Evolutionary conservation across 2,329 filamentous ascomycete species (phyloP).

Genomic region (Beauveria pseudobassiana): DNA sequence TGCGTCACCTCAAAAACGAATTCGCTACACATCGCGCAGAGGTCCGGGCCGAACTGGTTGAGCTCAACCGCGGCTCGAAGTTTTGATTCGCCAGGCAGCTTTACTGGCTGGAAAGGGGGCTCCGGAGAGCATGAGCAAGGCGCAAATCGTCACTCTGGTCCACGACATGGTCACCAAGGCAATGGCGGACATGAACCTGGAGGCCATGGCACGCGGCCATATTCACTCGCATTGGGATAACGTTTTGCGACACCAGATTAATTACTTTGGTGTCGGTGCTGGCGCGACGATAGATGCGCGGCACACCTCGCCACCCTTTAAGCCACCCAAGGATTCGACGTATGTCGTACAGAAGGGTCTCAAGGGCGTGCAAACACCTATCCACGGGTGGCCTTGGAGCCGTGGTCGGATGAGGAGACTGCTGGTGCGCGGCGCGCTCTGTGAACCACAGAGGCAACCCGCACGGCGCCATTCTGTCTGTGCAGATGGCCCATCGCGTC

Average conservation of each 20-base stretch:
- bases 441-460: constrained; percentile 33
- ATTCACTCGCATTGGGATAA: constrained; percentile 37
- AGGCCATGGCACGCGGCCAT: constrained; percentile 37
- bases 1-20: constrained; percentile 33
- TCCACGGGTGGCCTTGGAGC: constrained; percentile 49
- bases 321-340: constrained; percentile 17
- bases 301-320: constrained; percentile 53
- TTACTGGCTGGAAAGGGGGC: constrained; percentile 19
- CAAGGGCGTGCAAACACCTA: constrained; percentile 13
- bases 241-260: constrained; percentile 50
- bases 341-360: constrained; percentile 16
- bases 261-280: constrained; percentile 61
- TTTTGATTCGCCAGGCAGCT: constrained; percentile 25
- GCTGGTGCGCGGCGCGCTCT: constrained; percentile 65
- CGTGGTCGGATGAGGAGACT: constrained; percentile 76
- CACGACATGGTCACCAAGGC: constrained; percentile 35
- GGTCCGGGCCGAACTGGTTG: constrained; percentile 32
- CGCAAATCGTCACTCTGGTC: constrained; percentile 34
- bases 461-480: constrained; percentile 56
- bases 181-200: constrained; percentile 38
- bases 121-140: constrained; percentile 27
- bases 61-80: constrained; percentile 29
- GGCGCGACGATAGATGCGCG: constrained; percentile 58
- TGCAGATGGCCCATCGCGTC: constrained; percentile 51
- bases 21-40: constrained; percentile 30